These are phyloP conservation scores for Penicillium sp. DNA, from an alignment of 2,329 filamentous ascomycete species.

Conservation along the genomic window DNA sequence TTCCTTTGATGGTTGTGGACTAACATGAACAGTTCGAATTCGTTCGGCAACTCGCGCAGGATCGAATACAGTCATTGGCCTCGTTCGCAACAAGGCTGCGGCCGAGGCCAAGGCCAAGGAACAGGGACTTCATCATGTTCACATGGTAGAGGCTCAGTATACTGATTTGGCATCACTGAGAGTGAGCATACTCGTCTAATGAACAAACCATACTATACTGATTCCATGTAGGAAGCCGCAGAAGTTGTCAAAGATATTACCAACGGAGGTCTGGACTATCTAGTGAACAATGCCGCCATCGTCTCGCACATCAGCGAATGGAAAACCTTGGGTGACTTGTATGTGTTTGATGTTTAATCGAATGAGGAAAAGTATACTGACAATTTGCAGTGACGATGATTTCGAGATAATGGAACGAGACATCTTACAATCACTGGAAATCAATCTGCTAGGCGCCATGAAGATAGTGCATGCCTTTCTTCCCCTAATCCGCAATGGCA, in stretches of 20 bases:
- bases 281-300: constrained; percentile 54
- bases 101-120: background rate
- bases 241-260: constrained; percentile 21
- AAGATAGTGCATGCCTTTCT: constrained; percentile 55
- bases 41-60: background rate
- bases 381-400: background rate
- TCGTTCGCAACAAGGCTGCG: constrained; percentile 7
- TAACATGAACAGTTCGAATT: constrained; percentile 4
- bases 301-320: constrained; percentile 19
- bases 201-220: background rate
- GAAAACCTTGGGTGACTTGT: background rate
- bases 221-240: constrained; percentile 8
- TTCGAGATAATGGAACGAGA: constrained; percentile 37
- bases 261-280: constrained; percentile 46
- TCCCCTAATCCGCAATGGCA: constrained; percentile 53
- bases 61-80: constrained; percentile 4
- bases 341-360: background rate
- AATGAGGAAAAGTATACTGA: background rate
- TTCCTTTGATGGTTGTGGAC: background rate
- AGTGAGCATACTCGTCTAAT: background rate
- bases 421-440: constrained; percentile 37
- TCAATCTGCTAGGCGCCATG: constrained; percentile 55
- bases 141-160: constrained; percentile 8
- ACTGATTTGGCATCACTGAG: constrained; percentile 5
- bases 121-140: constrained; percentile 1